phyloP scores from a whole-genome alignment of 2,329 filamentous ascomycete genomes.

The Pyricularia sp. region DNA sequence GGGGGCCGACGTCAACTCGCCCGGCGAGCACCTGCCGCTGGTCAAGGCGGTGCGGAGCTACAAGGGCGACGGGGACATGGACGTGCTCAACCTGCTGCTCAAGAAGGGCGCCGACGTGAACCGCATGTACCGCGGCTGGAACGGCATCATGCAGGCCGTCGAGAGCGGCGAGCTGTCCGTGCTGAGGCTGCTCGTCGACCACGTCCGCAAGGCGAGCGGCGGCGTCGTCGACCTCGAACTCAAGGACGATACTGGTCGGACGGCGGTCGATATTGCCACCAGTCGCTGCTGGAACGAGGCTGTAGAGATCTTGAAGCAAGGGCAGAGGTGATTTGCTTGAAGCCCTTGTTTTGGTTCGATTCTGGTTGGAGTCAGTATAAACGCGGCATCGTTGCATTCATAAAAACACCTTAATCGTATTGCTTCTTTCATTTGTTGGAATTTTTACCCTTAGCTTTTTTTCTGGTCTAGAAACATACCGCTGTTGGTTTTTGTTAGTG shows the following conservation, averaged over 20 bases:
- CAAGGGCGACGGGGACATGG: constrained; percentile 39
- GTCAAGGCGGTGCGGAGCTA: constrained; percentile 59
- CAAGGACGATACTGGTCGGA: constrained; percentile 17
- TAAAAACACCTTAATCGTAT: background rate
- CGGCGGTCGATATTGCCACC: constrained; percentile 47
- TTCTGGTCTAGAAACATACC: background rate
- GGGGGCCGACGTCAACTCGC: constrained; percentile 20
- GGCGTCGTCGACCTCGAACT: constrained; percentile 14
- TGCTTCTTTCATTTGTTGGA: background rate
- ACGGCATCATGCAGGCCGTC: constrained; percentile 54
- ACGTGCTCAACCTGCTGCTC: constrained; percentile 54
- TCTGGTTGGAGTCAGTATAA: background rate
- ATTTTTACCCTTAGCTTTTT: background rate
- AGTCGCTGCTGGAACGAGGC: constrained; percentile 51
- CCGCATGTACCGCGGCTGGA: constrained; percentile 57
- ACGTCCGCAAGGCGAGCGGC: constrained; percentile 7
- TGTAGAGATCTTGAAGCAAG: constrained; percentile 28
- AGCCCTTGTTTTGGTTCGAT: background rate
- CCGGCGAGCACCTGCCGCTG: constrained; percentile 61
- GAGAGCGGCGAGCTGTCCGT: constrained; percentile 52
- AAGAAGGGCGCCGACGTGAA: constrained; percentile 58
- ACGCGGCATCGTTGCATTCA: background rate
- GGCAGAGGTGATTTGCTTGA: background rate
- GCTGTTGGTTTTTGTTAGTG: background rate
- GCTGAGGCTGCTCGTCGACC: constrained; percentile 38